phyloP scores from a whole-genome alignment of 345 rosid species.

The Isatis tinctoria region DNA sequence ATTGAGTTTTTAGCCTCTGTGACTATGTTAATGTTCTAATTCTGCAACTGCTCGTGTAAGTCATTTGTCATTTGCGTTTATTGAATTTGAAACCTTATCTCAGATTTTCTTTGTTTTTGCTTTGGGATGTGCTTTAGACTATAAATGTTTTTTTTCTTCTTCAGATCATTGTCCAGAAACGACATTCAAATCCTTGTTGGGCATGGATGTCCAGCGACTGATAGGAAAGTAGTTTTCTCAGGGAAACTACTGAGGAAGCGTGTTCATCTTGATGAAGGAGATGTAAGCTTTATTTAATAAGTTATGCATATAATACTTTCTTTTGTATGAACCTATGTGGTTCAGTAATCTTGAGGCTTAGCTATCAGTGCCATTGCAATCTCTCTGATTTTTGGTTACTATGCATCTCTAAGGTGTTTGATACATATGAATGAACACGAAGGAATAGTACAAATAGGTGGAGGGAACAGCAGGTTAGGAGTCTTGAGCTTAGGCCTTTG shows the following conservation, averaged over 20 bases:
- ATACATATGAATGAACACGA: neutral
- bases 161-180: conserved; percentile 79
- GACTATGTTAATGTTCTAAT: neutral
- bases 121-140: conserved; percentile 26
- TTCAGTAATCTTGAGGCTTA: neutral
- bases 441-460: neutral
- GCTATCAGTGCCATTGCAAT: neutral
- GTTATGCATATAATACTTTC: neutral
- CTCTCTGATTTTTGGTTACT: neutral
- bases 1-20: neutral
- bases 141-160: neutral
- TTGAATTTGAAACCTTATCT: neutral
- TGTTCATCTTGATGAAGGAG: conserved; percentile 97
- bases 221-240: conserved; percentile 83
- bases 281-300: conserved; percentile 53
- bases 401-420: neutral
- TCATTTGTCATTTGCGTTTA: neutral
- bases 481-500: neutral
- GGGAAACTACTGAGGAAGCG: conserved; percentile 85
- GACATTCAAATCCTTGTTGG: conserved; percentile 88
- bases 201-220: conserved; percentile 87
- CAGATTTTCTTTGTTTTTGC: neutral
- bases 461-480: neutral
- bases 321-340: neutral
- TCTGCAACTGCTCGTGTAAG: neutral